These are phyloP conservation scores for Aspergillus leporis DNA, from an alignment of 495 filamentous ascomycete genomes.

Conservation along the genomic window DNA sequence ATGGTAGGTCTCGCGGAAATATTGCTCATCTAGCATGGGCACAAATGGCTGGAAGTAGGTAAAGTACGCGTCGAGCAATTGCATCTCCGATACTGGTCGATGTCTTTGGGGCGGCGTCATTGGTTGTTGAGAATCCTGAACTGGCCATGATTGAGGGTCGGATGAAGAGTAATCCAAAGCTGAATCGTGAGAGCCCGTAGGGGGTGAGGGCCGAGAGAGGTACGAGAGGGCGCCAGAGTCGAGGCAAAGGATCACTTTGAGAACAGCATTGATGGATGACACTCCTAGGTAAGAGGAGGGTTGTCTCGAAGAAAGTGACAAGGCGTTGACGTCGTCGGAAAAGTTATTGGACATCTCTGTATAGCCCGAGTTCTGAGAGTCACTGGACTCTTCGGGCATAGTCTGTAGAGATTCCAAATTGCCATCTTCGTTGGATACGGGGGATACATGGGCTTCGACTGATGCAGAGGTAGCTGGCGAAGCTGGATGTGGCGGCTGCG, in stretches of 20 bases:
- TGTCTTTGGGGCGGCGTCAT: constrained; percentile 29
- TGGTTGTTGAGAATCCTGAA: constrained; percentile 30
- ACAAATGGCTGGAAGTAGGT: constrained; percentile 72
- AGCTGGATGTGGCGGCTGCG: constrained; percentile 29
- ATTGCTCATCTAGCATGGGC: constrained; percentile 74
- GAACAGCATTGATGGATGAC: constrained; percentile 78
- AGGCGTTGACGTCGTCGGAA: constrained; percentile 78
- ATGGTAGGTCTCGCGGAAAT: constrained; percentile 71
- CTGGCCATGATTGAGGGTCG: constrained; percentile 25
- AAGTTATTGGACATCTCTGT: constrained; percentile 62
- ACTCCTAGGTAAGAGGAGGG: constrained; percentile 78
- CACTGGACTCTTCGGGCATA: constrained; percentile 40
- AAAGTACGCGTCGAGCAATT: constrained; percentile 76
- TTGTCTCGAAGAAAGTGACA: constrained; percentile 70
- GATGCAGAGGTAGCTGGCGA: constrained; percentile 43
- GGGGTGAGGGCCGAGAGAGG: constrained; percentile 46
- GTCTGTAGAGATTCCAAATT: constrained; percentile 44
- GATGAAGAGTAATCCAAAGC: constrained; percentile 25
- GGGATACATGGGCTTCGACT: constrained; percentile 42
- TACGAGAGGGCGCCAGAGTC: constrained; percentile 63
- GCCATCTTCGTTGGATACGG: constrained; percentile 40
- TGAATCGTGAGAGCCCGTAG: constrained; percentile 20
- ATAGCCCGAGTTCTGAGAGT: constrained; percentile 24
- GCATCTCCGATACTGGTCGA: constrained; percentile 42
- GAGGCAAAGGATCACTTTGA: constrained; percentile 79